phyloP scores from a whole-genome alignment of 345 rosid species.

The Melaleuca quinquenervia region DNA sequence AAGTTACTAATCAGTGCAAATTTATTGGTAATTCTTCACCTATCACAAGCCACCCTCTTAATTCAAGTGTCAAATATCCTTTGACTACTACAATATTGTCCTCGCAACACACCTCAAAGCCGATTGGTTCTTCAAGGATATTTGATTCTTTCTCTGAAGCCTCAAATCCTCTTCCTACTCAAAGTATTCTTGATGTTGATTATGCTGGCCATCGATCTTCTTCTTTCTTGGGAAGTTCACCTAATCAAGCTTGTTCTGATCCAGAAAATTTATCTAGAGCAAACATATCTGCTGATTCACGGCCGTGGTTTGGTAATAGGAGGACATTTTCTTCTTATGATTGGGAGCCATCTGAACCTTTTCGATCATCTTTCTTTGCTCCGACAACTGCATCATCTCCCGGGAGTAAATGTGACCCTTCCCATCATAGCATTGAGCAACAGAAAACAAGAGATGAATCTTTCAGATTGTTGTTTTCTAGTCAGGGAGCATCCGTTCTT shows the following conservation, averaged over 20 bases:
- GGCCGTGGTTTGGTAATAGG: slow-evolving; percentile 13
- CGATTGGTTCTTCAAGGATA: slow-evolving; percentile 22
- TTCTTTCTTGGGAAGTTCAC: slow-evolving; percentile 18
- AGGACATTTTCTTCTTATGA: slow-evolving; percentile 38
- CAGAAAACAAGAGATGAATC: slow-evolving; percentile 21
- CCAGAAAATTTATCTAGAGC: slow-evolving; percentile 13
- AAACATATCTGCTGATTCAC: slow-evolving; percentile 7
- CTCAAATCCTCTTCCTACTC: slow-evolving; percentile 18
- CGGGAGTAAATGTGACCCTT: slow-evolving; percentile 49
- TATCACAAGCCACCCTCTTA: not conserved
- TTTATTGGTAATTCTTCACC: not conserved
- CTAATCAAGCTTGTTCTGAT: slow-evolving; percentile 26
- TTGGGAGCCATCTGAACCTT: slow-evolving; percentile 92
- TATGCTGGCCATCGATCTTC: slow-evolving; percentile 15
- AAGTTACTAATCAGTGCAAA: not conserved
- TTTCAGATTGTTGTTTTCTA: slow-evolving; percentile 18
- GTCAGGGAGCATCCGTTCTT: slow-evolving; percentile 15
- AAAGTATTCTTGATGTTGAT: slow-evolving; percentile 18
- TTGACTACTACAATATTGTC: not conserved
- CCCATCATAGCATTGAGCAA: slow-evolving; percentile 42
- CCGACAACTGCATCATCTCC: slow-evolving; percentile 34
- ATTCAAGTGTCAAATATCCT: not conserved
- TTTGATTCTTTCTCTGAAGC: slow-evolving; percentile 18
- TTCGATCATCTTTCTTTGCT: slow-evolving; percentile 54
- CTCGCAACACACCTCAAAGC: slow-evolving; percentile 9